These are phyloP conservation scores for Musa beccarii DNA, from an alignment of 176 grass and related monocot genomes.

Conservation along the genomic window DNA sequence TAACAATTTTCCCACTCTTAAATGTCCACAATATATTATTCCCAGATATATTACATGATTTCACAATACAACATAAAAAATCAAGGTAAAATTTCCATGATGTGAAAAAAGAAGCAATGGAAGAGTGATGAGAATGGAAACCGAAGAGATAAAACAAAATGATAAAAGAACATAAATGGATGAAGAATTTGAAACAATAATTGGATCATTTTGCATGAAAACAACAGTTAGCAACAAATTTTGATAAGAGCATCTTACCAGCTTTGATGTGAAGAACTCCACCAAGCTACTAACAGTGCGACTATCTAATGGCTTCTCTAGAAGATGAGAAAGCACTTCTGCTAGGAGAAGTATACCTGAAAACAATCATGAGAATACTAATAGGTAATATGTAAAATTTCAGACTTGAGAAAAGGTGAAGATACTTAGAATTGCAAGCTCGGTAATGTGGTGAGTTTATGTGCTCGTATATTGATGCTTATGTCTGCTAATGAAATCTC, in stretches of 20 bases:
- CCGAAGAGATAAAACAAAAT: background rate
- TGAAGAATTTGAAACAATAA: background rate
- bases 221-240: background rate
- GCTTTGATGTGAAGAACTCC: constrained; percentile 85
- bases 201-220: background rate
- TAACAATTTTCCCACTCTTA: too few relatives aligned
- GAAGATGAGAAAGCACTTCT: constrained; percentile 57
- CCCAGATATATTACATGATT: background rate
- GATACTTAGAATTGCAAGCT: background rate
- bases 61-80: background rate
- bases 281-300: constrained; percentile 50
- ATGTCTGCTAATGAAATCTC: background rate
- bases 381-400: constrained; percentile 1
- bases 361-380: constrained; percentile 14
- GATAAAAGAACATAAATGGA: background rate
- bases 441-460: background rate
- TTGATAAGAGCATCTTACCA: constrained; percentile 49
- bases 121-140: background rate
- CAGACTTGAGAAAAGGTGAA: background rate
- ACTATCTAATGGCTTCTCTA: constrained; percentile 47
- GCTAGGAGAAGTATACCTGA: constrained; percentile 68
- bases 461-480: background rate
- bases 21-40: too few relatives aligned
- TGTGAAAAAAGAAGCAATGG: background rate
- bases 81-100: background rate